A percentile compares a stretch with the other conserved stretches of the same genome.
Conservation (phyloP, 805 yeast species). For the Yamadazyma olivae region DNA sequence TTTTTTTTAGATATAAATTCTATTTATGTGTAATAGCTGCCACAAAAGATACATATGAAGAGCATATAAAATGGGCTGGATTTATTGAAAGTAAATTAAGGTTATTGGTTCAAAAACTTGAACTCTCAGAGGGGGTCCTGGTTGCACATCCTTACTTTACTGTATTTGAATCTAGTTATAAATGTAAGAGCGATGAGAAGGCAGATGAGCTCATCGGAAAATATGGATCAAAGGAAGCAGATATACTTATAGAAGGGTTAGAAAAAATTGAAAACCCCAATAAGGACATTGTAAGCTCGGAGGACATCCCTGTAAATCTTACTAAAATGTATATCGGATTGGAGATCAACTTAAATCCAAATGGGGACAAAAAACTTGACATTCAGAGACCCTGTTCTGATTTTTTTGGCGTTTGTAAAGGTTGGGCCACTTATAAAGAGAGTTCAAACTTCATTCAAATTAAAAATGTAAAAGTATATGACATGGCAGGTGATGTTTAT, state of each 20-base stretch:
- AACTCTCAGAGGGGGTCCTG: slow-evolving; percentile 67
- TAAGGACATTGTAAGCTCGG: slow-evolving; percentile 1
- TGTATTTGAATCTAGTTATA: slow-evolving; percentile 61
- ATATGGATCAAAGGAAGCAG: slow-evolving; percentile 6
- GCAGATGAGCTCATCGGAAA: not conserved
- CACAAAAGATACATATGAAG: slow-evolving; percentile 70
- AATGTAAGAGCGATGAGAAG: slow-evolving; percentile 22
- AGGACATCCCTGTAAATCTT: slow-evolving; percentile 34
- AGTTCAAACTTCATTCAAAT: slow-evolving; percentile 59
- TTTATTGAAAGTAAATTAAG: slow-evolving; percentile 87
- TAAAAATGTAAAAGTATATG: slow-evolving; percentile 63
- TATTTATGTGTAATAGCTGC: slow-evolving; percentile 80
- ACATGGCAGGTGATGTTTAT: slow-evolving; percentile 82
- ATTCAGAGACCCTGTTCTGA: slow-evolving; percentile 89
- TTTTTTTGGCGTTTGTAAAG: slow-evolving; percentile 75
- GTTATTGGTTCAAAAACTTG: slow-evolving; percentile 78
- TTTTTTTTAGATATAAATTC: slow-evolving; percentile 80
- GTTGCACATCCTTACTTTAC: slow-evolving; percentile 87
- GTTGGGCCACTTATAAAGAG: slow-evolving; percentile 66
- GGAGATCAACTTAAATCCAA: slow-evolving; percentile 37
- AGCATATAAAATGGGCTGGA: slow-evolving; percentile 89
- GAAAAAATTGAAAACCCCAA: slow-evolving; percentile 7
- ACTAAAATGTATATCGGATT: slow-evolving; percentile 83
- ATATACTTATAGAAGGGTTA: slow-evolving; percentile 3
- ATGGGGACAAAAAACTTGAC: slow-evolving; percentile 50